Evolutionary conservation across 768 basidiomycete species (phyloP), one percentile per base, ranked within the genome.

Genomic region (Trametes punicea): DNA sequence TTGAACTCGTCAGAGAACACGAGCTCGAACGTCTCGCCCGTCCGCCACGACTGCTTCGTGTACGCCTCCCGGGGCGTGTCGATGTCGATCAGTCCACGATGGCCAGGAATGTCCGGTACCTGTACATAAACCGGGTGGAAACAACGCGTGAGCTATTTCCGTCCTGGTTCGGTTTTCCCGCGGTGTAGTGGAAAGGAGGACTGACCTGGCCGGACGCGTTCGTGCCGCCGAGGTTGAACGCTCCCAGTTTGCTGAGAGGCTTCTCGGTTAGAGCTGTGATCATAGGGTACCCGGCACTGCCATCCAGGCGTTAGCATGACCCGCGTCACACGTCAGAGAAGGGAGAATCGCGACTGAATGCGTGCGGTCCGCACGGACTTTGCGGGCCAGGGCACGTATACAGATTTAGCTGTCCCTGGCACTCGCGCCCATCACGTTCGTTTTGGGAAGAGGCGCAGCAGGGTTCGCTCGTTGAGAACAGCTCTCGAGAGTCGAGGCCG

Each of bases 1-100:
- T 95, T 85, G 71, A 95, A 95, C 70, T 95, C 93, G 70, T 95
- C 93, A 36, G 88, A 90, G 69, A 92, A 94, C 3, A 93, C 84
- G 11, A 96, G 78, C 53, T 85, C 82, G 69, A 85, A 62, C 61
- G 78, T 70, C 9, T 50, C 36, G 21, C 85, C 78, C 62, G 85
- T 77, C 18, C 69, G 64, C 62, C 79, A 84, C 4, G 83, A 82
- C 6, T 69, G 63, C 33, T 76, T 76, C 11, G 81, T 80, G 67
- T 82, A 75, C n/a, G 75, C 79, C 38, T 77, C 69, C 60, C 74
- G 59, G 1, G 90, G 90, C 3, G 93, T 96, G 26, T 90, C 82
- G 26, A 77, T 62, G 69, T 94, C 92, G 60, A 94, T 87, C 27
- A 93, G 71, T 13, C 83, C 84, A 67, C 78, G 82, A 61, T 85